These are phyloP conservation scores for Hemileia vastatrix DNA, from an alignment of 1,284 basidiomycete genomes.

Conservation along the genomic window DNA sequence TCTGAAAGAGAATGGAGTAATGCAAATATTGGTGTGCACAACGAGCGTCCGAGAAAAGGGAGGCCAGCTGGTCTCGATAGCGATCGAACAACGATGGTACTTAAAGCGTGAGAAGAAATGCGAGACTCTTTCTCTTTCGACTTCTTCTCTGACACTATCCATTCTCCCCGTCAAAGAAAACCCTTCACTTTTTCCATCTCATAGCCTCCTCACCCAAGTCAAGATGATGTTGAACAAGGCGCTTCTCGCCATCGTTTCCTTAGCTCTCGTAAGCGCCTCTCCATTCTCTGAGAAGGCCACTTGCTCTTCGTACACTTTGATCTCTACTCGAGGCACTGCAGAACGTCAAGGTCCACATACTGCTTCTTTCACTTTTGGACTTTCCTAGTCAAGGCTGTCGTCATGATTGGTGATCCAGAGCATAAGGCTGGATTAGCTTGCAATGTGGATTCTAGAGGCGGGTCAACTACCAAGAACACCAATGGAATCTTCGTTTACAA, in stretches of 20 bases:
- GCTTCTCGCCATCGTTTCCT: background rate
- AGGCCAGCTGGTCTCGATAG: too few relatives aligned
- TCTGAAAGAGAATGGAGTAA: too few relatives aligned
- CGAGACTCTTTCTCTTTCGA: too few relatives aligned
- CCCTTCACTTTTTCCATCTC: too few relatives aligned
- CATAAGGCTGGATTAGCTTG: slow-evolving; percentile 28
- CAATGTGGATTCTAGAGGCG: slow-evolving; percentile 31
- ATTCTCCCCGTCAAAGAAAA: too few relatives aligned
- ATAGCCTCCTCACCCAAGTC: background rate
- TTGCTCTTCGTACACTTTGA: slow-evolving; percentile 19
- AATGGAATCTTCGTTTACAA: slow-evolving; percentile 11
- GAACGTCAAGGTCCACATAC: slow-evolving; percentile 30
- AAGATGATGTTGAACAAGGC: background rate
- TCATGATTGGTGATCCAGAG: slow-evolving; percentile 31
- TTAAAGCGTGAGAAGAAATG: too few relatives aligned
- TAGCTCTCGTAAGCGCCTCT: background rate
- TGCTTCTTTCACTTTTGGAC: background rate
- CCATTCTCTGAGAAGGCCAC: background rate
- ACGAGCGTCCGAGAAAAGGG: too few relatives aligned
- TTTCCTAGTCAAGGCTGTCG: slow-evolving; percentile 27
- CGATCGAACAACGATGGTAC: too few relatives aligned
- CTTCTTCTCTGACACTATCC: too few relatives aligned
- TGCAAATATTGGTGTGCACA: too few relatives aligned
- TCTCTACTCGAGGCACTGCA: slow-evolving; percentile 31
- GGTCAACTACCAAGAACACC: slow-evolving; percentile 20